phyloP scores from a whole-genome alignment of 2,329 filamentous ascomycete genomes.

The Penicillium sp. region DNA sequence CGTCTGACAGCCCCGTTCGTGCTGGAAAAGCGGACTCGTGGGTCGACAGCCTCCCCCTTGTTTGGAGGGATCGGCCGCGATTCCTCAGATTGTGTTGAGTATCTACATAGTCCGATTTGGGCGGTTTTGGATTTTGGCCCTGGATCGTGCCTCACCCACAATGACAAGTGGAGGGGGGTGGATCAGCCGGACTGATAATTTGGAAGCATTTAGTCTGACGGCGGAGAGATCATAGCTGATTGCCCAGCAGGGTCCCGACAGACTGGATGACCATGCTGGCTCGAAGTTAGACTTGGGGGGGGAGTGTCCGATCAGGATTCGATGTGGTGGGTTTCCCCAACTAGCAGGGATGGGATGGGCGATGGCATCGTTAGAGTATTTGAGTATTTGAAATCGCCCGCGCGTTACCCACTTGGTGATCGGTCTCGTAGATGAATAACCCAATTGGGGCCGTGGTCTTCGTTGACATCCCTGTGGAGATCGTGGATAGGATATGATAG shows the following conservation, averaged over 20 bases:
- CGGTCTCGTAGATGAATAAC: neutral
- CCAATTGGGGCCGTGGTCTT: neutral
- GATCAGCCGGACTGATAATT: too few relatives aligned
- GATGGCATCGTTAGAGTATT: constrained; percentile 11
- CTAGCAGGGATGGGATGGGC: neutral
- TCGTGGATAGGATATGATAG: neutral
- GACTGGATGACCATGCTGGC: neutral
- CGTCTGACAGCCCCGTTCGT: too few relatives aligned
- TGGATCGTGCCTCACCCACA: too few relatives aligned
- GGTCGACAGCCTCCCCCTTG: too few relatives aligned
- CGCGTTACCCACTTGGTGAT: neutral
- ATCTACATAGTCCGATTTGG: too few relatives aligned
- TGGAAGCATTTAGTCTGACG: too few relatives aligned
- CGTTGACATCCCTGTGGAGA: constrained; percentile 18
- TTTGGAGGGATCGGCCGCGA: too few relatives aligned
- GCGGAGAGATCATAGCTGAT: too few relatives aligned
- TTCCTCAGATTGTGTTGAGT: too few relatives aligned
- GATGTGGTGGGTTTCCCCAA: neutral
- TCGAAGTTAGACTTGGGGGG: neutral
- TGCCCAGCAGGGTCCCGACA: neutral
- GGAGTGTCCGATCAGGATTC: neutral
- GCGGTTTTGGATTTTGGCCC: too few relatives aligned
- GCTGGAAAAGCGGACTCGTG: too few relatives aligned
- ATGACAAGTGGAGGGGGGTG: too few relatives aligned
- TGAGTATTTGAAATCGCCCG: constrained; percentile 13